Evolutionary conservation across 106 monocot species (phyloP).

Genomic region (Phalaenopsis aphrodite): DNA sequence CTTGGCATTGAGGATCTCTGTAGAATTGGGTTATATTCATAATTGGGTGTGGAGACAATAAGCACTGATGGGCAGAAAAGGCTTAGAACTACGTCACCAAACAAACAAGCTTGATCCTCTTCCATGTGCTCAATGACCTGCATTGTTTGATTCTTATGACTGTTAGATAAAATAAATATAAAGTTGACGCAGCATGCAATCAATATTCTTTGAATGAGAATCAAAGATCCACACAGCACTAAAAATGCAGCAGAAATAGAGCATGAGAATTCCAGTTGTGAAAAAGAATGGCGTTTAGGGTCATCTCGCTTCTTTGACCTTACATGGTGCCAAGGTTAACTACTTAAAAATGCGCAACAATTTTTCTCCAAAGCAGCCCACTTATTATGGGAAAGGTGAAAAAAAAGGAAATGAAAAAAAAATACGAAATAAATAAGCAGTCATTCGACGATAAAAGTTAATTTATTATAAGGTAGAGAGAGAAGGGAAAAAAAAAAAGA

Average conservation of each 20-base stretch:
- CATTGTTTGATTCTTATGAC: conserved; percentile 6
- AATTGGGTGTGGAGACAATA: conserved; percentile 92
- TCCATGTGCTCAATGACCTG: conserved; percentile 99
- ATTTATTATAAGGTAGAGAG: too few species aligned
- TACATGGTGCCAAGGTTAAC: too few species aligned
- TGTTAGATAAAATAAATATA: neutral
- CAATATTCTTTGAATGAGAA: neutral
- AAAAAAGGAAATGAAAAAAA: too few species aligned
- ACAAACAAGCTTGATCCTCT: conserved; percentile 70
- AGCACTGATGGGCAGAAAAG: conserved; percentile 61
- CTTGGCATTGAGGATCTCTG: conserved; percentile 38
- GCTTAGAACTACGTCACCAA: conserved; percentile 67
- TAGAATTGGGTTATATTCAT: conserved; percentile 92
- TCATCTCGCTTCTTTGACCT: too few species aligned
- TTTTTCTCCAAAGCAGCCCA: too few species aligned
- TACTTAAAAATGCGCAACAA: too few species aligned
- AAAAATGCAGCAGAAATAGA: neutral
- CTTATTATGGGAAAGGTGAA: too few species aligned
- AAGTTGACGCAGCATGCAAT: neutral
- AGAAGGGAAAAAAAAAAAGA: too few species aligned
- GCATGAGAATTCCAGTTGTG: too few species aligned
- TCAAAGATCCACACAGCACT: conserved; percentile 1
- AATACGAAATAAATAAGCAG: too few species aligned
- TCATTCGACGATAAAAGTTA: too few species aligned
- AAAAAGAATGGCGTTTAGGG: too few species aligned